These are phyloP conservation scores for Berkeleyomyces basicola DNA, from an alignment of 2,329 filamentous ascomycete genomes.

Conservation along the genomic window DNA sequence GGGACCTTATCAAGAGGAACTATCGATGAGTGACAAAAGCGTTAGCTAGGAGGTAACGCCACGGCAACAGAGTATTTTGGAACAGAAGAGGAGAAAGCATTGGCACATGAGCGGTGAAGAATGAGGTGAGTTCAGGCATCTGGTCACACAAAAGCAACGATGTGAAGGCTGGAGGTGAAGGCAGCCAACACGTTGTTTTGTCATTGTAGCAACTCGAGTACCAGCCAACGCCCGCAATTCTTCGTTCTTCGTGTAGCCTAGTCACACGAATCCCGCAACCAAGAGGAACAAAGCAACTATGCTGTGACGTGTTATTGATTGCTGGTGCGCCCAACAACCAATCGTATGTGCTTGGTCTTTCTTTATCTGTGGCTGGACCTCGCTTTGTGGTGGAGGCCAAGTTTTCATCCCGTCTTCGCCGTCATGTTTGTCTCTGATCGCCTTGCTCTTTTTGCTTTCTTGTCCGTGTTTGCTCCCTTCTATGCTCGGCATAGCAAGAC, in stretches of 20 bases:
- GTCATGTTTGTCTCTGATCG: not conserved
- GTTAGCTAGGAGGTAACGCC: not conserved
- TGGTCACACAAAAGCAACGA: not conserved
- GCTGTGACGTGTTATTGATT: not conserved
- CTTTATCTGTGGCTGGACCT: not conserved
- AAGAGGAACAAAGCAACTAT: not conserved
- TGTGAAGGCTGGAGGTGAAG: not conserved
- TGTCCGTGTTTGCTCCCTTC: not conserved
- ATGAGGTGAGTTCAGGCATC: not conserved
- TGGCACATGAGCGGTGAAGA: not conserved
- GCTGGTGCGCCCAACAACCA: not conserved
- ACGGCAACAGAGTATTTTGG: not conserved
- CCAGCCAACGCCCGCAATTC: not conserved
- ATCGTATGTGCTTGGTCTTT: not conserved
- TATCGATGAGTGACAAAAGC: constrained; percentile 22
- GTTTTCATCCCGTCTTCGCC: not conserved
- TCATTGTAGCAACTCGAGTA: not conserved
- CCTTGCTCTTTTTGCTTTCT: not conserved
- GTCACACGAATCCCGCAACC: not conserved
- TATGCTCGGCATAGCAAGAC: not conserved
- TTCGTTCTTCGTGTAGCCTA: not conserved
- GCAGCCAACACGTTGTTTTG: not conserved
- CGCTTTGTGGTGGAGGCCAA: not conserved
- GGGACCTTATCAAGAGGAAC: constrained; percentile 62
- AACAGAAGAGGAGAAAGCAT: not conserved